Base-by-base conservation (phyloP, 2,329 filamentous ascomycete genomes). In the Penicillium sp. region DNA sequence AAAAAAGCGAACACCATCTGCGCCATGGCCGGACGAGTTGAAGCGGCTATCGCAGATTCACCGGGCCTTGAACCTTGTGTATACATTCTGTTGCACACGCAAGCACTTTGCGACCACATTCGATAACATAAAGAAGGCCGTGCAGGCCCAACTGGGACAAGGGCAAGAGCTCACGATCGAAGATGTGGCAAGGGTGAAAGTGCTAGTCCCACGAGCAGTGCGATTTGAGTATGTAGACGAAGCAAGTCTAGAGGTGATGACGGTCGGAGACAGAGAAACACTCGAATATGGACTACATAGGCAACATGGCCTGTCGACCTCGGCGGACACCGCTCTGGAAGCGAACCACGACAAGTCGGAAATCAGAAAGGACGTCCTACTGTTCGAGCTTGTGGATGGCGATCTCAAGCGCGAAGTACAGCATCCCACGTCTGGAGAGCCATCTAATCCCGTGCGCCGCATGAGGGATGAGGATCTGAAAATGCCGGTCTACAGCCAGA, bases 41-140 rank as follows among this genome's bases (percentile, higher is more conserved):
- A 85, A 82, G 49, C 75, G 77, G 37, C 78, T 97, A 7, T 83
- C 86, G 24, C 84, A 85, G 66, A 87, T 85, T 0, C 88, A 97
- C 66, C 81, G 84, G 53, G 92, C 93, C 1, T 73, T 98, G 52
- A 98, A 95, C 61, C 74, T 97, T 1, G 89, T 97, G 0, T 95
- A 89, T 62, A 97, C 93, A 0, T 97, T 98, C 66, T 95, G 89
- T 73, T 93, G 85, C 66, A 92, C 92, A 1, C 84, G 93, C 40
- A 96, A 95, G 66, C 88, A 97, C 62, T 79, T 97, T 25, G 84
- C 88, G 0, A 97, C 93, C 0, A 96, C 92, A 0, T 89, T 96
- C 58, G 87, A 93, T 13, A 95, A 87, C 5, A 87, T 98, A 41
- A 89, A 85, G 59, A 81, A 83, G 7, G 82, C 92, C 0, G 92